A percentile compares a stretch with the other conserved stretches of the same genome.
Conservation (phyloP, 192 early-diverging fungal genomes). For the Spinellus fusiger region DNA sequence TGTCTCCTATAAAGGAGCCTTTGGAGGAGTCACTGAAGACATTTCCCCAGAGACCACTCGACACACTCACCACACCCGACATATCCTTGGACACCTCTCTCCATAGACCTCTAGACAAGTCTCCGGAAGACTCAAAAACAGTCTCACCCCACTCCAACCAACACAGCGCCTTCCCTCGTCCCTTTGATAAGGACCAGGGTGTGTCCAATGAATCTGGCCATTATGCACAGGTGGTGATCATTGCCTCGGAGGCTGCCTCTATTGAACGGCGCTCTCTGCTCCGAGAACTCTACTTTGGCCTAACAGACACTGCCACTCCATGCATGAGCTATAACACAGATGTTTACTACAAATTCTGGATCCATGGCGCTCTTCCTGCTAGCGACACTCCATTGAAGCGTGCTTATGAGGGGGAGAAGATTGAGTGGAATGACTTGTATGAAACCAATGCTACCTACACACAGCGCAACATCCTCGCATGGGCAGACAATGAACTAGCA, state of each 20-base stretch:
- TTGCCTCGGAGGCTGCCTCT: conserved; percentile 35
- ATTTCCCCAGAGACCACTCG: not conserved
- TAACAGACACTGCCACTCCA: conserved; percentile 43
- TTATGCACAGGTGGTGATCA: conserved; percentile 42
- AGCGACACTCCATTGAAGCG: conserved; percentile 24
- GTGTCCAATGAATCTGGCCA: conserved; percentile 30
- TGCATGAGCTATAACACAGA: conserved; percentile 38
- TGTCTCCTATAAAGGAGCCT: not conserved
- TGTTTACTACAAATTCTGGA: conserved; percentile 42
- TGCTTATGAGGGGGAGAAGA: conserved; percentile 40
- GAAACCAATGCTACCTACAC: conserved; percentile 15
- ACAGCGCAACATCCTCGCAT: conserved; percentile 14
- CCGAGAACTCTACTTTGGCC: conserved; percentile 48
- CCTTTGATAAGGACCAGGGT: not conserved
- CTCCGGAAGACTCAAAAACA: not conserved
- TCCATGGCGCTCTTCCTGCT: conserved; percentile 29
- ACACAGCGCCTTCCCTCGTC: not conserved
- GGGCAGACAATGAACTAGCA: conserved; percentile 13
- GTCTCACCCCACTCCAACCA: not conserved
- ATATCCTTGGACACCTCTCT: not conserved
- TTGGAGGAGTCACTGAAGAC: not conserved
- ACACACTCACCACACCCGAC: not conserved
- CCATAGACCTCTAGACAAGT: not conserved
- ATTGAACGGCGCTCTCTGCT: conserved; percentile 40
- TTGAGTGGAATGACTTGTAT: conserved; percentile 45